Conservation (phyloP, 306 rosid genomes). For the Gynostemma pentaphyllum region DNA sequence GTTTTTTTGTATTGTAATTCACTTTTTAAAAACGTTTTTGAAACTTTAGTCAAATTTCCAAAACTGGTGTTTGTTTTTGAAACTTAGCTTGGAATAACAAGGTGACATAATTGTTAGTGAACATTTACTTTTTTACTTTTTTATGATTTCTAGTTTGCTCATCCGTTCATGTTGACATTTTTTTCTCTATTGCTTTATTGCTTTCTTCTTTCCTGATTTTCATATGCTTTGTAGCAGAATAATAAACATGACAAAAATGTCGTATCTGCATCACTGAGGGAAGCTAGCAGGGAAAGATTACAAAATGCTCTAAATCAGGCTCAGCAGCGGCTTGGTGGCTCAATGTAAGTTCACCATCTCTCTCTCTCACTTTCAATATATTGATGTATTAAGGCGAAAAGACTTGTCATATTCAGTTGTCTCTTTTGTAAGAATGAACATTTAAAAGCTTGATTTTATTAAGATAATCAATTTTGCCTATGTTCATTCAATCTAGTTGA, state of each 20-base stretch:
- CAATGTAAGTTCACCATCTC: conserved; percentile 32
- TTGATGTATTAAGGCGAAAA: neutral
- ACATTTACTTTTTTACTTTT: neutral
- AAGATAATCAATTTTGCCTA: neutral
- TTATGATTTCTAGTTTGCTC: neutral
- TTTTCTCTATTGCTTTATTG: neutral
- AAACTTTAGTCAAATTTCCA: no score
- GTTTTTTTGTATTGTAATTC: no score
- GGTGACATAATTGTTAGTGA: no score
- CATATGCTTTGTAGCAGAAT: conserved; percentile 28
- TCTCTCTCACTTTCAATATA: neutral
- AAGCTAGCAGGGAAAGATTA: conserved; percentile 58
- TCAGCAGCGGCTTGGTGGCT: conserved; percentile 51
- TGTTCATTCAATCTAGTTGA: neutral
- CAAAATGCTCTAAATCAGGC: conserved; percentile 58
- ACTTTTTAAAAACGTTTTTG: no score
- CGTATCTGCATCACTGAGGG: conserved; percentile 53
- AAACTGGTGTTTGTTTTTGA: no score
- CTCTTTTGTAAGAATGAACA: neutral
- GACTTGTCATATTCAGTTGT: neutral
- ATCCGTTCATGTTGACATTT: neutral
- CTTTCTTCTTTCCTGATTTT: neutral
- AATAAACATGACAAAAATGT: conserved; percentile 49
- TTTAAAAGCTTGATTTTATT: neutral
- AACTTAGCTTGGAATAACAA: no score